Conservation (phyloP, 140 eudicot species). For the Flaveria floridana region DNA sequence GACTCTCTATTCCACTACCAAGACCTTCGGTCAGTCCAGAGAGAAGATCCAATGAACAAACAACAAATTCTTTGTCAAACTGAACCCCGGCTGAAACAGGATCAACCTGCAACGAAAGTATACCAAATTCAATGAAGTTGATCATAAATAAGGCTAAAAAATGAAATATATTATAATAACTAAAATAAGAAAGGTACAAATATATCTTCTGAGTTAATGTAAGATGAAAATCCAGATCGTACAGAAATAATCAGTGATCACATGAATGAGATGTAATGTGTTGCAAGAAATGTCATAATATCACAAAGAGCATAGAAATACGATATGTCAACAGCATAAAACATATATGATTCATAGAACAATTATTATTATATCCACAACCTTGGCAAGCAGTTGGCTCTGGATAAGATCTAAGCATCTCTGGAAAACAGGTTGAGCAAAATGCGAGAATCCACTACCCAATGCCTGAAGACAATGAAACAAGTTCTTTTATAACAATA, state of each 20-base stretch:
- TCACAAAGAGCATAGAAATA: neutral
- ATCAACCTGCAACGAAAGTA: slow-evolving; percentile 51
- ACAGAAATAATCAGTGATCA: neutral
- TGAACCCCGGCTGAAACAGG: slow-evolving; percentile 77
- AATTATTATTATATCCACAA: slow-evolving; percentile 28
- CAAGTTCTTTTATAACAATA: slow-evolving; percentile 8
- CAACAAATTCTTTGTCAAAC: slow-evolving; percentile 82
- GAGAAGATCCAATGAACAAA: slow-evolving; percentile 87
- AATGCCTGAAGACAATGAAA: slow-evolving; percentile 62
- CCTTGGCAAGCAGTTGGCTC: slow-evolving; percentile 86
- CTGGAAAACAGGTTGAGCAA: slow-evolving; percentile 91
- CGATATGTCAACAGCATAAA: neutral
- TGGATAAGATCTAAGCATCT: slow-evolving; percentile 93
- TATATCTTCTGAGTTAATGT: neutral
- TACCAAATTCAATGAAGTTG: neutral
- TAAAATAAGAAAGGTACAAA: neutral
- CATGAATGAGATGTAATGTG: too few relatives aligned
- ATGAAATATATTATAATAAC: neutral
- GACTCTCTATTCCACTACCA: slow-evolving; percentile 85
- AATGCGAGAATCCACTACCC: slow-evolving; percentile 80
- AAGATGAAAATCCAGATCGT: neutral
- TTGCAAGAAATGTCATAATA: too few relatives aligned
- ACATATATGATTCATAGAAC: slow-evolving; percentile 9
- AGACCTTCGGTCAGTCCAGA: slow-evolving; percentile 95
- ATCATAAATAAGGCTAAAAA: neutral